These are phyloP conservation scores for Grosmannia penicillata DNA, from an alignment of 2,329 filamentous ascomycete species.

Conservation along the genomic window DNA sequence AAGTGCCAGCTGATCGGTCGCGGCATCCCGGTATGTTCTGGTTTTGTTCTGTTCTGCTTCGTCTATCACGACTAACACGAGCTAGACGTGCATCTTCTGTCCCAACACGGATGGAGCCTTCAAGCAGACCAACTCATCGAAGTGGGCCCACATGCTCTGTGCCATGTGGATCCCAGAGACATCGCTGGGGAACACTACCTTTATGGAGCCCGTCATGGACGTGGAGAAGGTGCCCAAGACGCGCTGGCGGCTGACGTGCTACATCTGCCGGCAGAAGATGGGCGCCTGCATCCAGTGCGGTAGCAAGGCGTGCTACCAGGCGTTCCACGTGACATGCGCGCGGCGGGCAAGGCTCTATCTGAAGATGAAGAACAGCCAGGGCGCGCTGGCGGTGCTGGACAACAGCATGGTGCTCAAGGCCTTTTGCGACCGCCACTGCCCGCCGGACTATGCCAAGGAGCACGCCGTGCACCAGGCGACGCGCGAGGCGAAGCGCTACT, in stretches of 20 bases:
- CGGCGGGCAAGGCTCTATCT: constrained; percentile 75
- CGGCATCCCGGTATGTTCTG: constrained; percentile 61
- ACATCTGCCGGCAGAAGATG: constrained; percentile 96
- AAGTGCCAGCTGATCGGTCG: constrained; percentile 93
- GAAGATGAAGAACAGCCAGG: constrained; percentile 90
- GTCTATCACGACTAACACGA: background rate
- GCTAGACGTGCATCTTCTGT: constrained; percentile 87
- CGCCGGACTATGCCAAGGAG: constrained; percentile 74
- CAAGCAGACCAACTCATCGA: constrained; percentile 91
- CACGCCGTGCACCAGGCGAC: constrained; percentile 71
- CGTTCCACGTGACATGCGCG: constrained; percentile 94
- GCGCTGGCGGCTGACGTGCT: constrained; percentile 86
- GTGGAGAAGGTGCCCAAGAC: constrained; percentile 94
- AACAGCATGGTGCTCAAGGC: constrained; percentile 79
- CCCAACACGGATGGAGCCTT: constrained; percentile 96
- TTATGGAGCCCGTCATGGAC: constrained; percentile 97
- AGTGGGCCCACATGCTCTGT: constrained; percentile 93
- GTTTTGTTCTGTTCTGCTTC: constrained; percentile 17
- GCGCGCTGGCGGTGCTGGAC: constrained; percentile 59
- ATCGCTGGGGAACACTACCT: constrained; percentile 84
- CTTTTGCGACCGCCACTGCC: constrained; percentile 91
- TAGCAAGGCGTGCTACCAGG: constrained; percentile 92
- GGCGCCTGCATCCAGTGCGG: constrained; percentile 96
- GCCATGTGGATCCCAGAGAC: constrained; percentile 99
- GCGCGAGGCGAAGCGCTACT: constrained; percentile 73